phyloP scores from a whole-genome alignment of 306 rosid genomes.

The Crataegus laevigata region DNA sequence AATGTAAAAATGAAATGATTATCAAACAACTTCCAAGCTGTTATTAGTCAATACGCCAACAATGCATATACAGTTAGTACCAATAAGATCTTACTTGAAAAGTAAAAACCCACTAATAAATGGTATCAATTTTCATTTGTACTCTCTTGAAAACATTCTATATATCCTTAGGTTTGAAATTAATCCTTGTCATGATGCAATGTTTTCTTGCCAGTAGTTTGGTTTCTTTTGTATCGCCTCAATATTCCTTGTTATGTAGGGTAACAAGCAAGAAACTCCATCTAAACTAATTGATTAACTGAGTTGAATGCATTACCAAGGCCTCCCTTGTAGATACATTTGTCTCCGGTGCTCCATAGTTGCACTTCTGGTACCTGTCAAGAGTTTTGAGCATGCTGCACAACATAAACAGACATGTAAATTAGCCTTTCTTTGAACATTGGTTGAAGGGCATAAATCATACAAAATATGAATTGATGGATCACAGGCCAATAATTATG shows the following conservation, averaged over 20 bases:
- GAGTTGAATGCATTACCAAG: slow-evolving; percentile 44
- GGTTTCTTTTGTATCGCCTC: not conserved
- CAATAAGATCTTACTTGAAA: not conserved
- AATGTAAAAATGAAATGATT: too few relatives aligned
- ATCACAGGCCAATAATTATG: not conserved
- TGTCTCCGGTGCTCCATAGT: slow-evolving; percentile 91
- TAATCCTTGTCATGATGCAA: not conserved
- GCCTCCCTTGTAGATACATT: slow-evolving; percentile 85
- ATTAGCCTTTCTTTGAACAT: not conserved
- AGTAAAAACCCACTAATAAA: not conserved
- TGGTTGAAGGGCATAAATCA: not conserved
- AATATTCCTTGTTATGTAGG: not conserved
- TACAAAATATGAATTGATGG: not conserved
- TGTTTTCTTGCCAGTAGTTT: not conserved
- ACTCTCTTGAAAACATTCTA: not conserved
- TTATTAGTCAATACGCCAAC: not conserved
- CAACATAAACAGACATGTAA: not conserved
- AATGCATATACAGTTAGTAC: not conserved
- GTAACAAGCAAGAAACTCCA: not conserved
- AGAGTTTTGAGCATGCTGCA: slow-evolving; percentile 96
- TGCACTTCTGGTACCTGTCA: slow-evolving; percentile 97
- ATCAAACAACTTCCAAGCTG: not conserved
- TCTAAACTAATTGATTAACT: not conserved
- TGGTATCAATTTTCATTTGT: not conserved
- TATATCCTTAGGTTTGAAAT: not conserved